Base-by-base conservation (phyloP, 768 basidiomycete species). In the Mycena albidolilacea region DNA sequence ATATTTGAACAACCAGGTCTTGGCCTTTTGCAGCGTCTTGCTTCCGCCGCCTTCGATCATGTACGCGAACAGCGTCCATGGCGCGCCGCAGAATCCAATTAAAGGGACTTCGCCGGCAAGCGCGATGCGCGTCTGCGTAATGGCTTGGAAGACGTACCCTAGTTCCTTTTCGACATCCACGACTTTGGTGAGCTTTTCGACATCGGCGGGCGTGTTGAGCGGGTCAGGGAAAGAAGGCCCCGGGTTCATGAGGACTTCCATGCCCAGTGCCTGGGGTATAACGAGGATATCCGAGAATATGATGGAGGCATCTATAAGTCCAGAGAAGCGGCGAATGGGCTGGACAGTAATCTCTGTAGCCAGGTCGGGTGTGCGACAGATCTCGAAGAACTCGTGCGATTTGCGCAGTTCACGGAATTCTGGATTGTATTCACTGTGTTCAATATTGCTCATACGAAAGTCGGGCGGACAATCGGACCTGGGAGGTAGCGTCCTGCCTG, bases 271-370 rank as follows among this genome's bases (percentile, higher is more conserved):
- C 80, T 99, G 97, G 0, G 98, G 98, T 69, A 99, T 87, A 81
- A 99, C 97, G 75, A 99, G 93, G 84, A 99, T 99, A 81, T 99
- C 98, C 77, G 92, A 95, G 87, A 99, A 99, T 82, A 99, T 98
- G 85, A 99, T 99, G 67, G 96, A 90, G 11, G 97, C 97, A 82
- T 99, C 98, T 78, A 99, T 82, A 44, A 97, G 88, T 57, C 92
- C 95, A 2, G 90, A 81, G 83, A 94, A 99, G 57, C 96, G 91
- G 62, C 92, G 90, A 78, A 99, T 95, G 63, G 98, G 98, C 81
- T 99, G 98, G 21, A 98, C 82, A 15, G 98, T 99, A 78, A 99
- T 86, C 79, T 96, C 91, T 50, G 89, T 92, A 23, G 97, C 97
- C 66, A 99, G 90, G 12, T 86, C 87, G n/a, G 98, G 97, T 0